Evolutionary conservation across 2,329 filamentous ascomycete species (phyloP).

Genomic region (Coniosporium tulheliwenetii): DNA sequence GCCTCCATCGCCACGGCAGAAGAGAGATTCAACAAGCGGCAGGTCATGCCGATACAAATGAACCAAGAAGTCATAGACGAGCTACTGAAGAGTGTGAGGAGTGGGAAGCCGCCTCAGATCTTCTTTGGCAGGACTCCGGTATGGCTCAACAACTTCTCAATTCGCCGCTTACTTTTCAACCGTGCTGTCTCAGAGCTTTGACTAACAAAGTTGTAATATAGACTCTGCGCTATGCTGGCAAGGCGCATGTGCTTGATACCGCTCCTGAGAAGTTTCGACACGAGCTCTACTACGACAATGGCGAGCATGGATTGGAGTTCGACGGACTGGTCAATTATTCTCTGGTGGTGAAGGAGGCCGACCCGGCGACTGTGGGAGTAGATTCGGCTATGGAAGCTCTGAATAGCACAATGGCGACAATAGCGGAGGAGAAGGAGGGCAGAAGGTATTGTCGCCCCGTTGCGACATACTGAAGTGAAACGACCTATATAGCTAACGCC

Average conservation of each 20-base stretch:
- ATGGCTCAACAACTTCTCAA: slow-evolving; percentile 10
- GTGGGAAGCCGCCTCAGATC: slow-evolving; percentile 20
- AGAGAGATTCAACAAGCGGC: slow-evolving; percentile 13
- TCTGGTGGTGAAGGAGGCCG: slow-evolving; percentile 19
- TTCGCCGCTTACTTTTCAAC: slow-evolving; percentile 1
- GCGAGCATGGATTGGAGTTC: slow-evolving; percentile 35
- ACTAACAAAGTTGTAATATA: not conserved
- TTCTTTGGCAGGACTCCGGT: slow-evolving; percentile 23
- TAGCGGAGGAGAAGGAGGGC: slow-evolving; percentile 44
- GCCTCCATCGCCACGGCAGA: slow-evolving; percentile 16
- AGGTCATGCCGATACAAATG: slow-evolving; percentile 26
- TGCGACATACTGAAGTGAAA: slow-evolving; percentile 2
- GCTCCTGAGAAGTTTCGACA: slow-evolving; percentile 36
- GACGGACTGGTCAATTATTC: slow-evolving; percentile 41
- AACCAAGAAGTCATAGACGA: slow-evolving; percentile 23
- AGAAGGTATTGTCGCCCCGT: slow-evolving; percentile 29
- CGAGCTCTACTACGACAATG: slow-evolving; percentile 38
- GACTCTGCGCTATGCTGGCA: slow-evolving; percentile 3
- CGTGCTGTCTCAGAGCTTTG: not conserved
- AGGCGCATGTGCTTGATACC: slow-evolving; percentile 25
- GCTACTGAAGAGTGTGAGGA: slow-evolving; percentile 19
- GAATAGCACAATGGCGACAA: slow-evolving; percentile 42
- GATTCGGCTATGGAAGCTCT: slow-evolving; percentile 45
- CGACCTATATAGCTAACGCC: too few relatives aligned
- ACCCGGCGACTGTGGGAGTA: slow-evolving; percentile 37